These are phyloP conservation scores for Solanum bukasovii DNA, from an alignment of 257 asterid species.

Conservation along the genomic window DNA sequence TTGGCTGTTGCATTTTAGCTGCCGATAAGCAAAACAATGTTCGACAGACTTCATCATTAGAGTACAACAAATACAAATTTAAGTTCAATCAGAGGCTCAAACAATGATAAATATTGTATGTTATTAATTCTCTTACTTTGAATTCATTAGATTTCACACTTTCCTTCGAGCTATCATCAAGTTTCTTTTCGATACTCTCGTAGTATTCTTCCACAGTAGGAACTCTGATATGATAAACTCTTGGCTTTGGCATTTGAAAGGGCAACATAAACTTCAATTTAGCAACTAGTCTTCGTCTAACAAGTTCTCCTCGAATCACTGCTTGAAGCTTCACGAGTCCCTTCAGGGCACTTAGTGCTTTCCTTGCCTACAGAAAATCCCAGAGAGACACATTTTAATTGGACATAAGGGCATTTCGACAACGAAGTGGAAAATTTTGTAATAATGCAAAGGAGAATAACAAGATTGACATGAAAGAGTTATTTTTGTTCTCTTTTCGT, in stretches of 20 bases:
- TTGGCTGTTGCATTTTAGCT: conserved; percentile 36
- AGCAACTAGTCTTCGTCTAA: conserved; percentile 28
- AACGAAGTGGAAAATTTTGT: not conserved
- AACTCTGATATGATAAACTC: conserved; percentile 22
- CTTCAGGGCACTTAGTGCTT: conserved; percentile 68
- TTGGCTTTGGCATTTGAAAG: conserved; percentile 10
- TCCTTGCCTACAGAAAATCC: conserved; percentile 46
- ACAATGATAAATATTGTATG: not conserved
- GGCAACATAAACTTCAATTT: conserved; percentile 12
- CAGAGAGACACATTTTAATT: not conserved
- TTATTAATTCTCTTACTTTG: conserved; percentile 18
- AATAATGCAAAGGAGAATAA: not conserved
- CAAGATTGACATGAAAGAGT: not conserved
- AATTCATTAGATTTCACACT: conserved; percentile 32
- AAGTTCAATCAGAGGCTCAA: not conserved
- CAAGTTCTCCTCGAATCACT: conserved; percentile 66
- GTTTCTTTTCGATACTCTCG: conserved; percentile 32
- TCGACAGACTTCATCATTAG: not conserved
- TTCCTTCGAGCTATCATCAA: conserved; percentile 19
- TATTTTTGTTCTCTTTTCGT: not conserved
- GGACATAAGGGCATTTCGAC: not conserved
- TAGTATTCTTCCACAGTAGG: conserved; percentile 31
- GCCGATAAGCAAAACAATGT: not conserved
- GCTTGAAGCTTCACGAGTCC: conserved; percentile 87
- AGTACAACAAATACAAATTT: not conserved